Evolutionary conservation across 768 basidiomycete species (phyloP).

Genomic region (Dacryopinax spathularia): DNA sequence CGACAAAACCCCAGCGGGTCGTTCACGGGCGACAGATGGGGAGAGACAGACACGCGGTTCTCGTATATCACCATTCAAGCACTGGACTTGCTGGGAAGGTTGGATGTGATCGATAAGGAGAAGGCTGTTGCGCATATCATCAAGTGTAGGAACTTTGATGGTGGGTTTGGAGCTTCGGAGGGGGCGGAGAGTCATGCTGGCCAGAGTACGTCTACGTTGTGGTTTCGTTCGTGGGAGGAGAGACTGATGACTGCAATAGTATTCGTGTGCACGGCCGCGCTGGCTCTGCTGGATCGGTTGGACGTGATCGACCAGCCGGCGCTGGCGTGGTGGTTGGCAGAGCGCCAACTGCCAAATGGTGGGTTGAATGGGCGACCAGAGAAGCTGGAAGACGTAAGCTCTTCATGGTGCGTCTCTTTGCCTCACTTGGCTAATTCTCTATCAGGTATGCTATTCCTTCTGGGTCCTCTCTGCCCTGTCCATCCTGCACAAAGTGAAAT

Average conservation of each 20-base stretch:
- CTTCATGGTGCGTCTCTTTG: not conserved
- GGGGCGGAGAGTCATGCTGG: conserved; percentile 90
- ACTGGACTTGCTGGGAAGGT: conserved; percentile 62
- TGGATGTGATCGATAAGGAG: conserved; percentile 51
- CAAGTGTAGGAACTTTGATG: conserved; percentile 84
- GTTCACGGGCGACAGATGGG: conserved; percentile 80
- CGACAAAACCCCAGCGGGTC: conserved; percentile 76
- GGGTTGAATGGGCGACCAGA: conserved; percentile 96
- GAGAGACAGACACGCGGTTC: conserved; percentile 90
- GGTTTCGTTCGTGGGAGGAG: not conserved
- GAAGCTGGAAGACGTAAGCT: conserved; percentile 83
- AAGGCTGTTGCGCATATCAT: conserved; percentile 57
- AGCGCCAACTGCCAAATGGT: conserved; percentile 83
- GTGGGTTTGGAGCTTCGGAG: conserved; percentile 70
- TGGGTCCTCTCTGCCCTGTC: conserved; percentile 87
- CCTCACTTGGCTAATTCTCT: not conserved
- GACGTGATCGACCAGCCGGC: conserved; percentile 65
- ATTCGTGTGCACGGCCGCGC: conserved; percentile 74
- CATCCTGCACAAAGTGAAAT: conserved; percentile 64
- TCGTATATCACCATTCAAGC: conserved; percentile 73
- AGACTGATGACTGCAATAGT: conserved; percentile 36
- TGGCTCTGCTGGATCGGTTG: conserved; percentile 74
- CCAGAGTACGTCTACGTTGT: conserved; percentile 43
- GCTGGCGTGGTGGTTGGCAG: conserved; percentile 84
- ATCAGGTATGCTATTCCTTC: conserved; percentile 92